Evolutionary conservation across 352 stramenopile genomes (phyloP), one percentile per base, ranked within the genome.

Genomic region (Phytophthora litchii): DNA sequence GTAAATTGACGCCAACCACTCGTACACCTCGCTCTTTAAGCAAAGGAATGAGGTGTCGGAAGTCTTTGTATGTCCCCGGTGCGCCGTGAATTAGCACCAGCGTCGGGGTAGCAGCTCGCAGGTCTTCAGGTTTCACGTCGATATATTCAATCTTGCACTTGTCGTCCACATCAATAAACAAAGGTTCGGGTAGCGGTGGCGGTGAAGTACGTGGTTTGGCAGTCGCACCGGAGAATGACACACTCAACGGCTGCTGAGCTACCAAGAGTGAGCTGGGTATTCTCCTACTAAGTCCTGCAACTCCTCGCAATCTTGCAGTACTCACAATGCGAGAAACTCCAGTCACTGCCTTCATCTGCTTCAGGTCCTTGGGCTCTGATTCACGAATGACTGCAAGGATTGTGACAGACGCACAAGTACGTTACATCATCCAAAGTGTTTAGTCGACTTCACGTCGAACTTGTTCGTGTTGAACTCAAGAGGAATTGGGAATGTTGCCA

Each of bases 51-150:
- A 92, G 52, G 60, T 90, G 73, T 3, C 77, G 78, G 37, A 86
- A 92, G 58, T 91, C 80, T 8, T 49, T 38, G 61, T 86, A 88
- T 17, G 75, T 87, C 5, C 83, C 83, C 14, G 83, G 80, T 2
- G 76, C 76, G 3, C 83, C 80, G 40, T 92, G 83, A 9, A 90
- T 62, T 25, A 90, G 48, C 16, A 92, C 68, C n/a, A 91, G 36
- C 34, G 80, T 89, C 6, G 59, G 59, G 0, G 54, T 64, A 21
- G 50, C 20, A 32, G 34, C 27, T 4, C n/a, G 60, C 9, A 64
- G 3, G 17, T 41, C 21, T 11, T 52, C 25, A 4, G 46, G 63
- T 34, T 52, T 36, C 13, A 67, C 65, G 34, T 83, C 74, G 3
- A 80, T 60, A 60, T 78, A 83, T 48, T 78, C 70, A 40, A 83